phyloP scores from a whole-genome alignment of 31 red algal genomes.

The Endocladia muricata region DNA sequence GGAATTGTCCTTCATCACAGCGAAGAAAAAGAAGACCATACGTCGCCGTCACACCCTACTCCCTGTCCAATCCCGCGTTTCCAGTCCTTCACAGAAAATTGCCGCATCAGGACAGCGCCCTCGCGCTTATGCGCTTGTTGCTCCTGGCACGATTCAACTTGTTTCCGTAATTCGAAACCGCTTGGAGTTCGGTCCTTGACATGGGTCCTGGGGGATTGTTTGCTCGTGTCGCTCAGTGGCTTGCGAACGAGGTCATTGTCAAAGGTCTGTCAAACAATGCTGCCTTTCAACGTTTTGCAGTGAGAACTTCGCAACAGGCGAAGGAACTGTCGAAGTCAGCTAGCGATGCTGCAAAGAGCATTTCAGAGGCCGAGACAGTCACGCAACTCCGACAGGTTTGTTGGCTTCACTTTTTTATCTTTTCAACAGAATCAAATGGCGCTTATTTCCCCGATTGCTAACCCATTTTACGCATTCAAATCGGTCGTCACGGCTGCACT shows the following conservation, averaged over 20 bases:
- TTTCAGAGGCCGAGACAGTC: conserved; percentile 49
- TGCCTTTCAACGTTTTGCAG: conserved; percentile 92
- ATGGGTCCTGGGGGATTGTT: conserved; percentile 62
- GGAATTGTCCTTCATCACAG: no score
- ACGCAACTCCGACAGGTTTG: conserved; percentile 13
- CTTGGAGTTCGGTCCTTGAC: no score
- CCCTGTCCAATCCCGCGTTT: no score
- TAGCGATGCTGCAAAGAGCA: conserved; percentile 51
- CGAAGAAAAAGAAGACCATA: no score
- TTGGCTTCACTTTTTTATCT: no score
- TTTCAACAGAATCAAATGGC: no score
- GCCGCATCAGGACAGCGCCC: no score
- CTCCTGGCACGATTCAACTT: no score
- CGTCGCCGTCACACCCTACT: no score
- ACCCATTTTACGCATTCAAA: neutral
- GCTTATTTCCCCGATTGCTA: neutral
- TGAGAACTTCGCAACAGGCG: conserved; percentile 74
- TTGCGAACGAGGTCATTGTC: conserved; percentile 89
- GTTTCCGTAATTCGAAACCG: no score
- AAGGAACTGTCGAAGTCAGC: conserved; percentile 70
- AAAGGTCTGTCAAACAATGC: conserved; percentile 85
- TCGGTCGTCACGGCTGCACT: neutral
- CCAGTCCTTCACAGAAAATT: no score
- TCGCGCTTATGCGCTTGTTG: no score
- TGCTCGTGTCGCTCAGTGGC: conserved; percentile 79